phyloP scores from a whole-genome alignment of 177 flowering plant species.

The Vitis hybrid region DNA sequence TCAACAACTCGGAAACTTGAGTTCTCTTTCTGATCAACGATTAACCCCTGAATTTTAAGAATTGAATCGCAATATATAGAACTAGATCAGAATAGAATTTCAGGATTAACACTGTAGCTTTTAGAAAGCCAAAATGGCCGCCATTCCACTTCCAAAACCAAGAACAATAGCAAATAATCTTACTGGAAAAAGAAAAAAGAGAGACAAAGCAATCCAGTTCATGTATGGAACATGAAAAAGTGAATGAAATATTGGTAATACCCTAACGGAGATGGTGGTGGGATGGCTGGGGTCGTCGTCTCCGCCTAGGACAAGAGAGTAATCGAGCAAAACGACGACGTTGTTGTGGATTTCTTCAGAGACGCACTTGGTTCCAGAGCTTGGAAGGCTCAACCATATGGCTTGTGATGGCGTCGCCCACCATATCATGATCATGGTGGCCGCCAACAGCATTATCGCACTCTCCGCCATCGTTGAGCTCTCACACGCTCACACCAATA shows the following conservation, averaged over 20 bases:
- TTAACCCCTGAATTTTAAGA: no score
- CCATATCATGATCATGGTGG: not conserved
- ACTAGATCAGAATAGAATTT: no score
- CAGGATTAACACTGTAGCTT: no score
- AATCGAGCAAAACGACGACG: conserved; percentile 58
- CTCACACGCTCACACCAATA: no score
- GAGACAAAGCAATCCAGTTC: not conserved
- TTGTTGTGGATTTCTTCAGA: conserved; percentile 49
- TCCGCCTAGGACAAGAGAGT: not conserved
- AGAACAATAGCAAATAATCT: not conserved
- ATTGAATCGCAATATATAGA: no score
- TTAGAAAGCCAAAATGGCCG: no score
- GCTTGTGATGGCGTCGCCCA: conserved; percentile 19
- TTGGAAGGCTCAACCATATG: conserved; percentile 43
- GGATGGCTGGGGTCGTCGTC: not conserved
- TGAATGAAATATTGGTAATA: not conserved
- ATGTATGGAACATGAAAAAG: not conserved
- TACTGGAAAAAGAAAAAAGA: no score
- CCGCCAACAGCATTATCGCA: not conserved
- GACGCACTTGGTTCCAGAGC: conserved; percentile 48
- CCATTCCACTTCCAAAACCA: no score
- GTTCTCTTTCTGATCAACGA: no score
- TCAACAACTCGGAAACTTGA: no score
- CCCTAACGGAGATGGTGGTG: conserved; percentile 10
- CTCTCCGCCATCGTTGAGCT: conserved; percentile 11